Evolutionary conservation across 352 stramenopile genomes (phyloP), one percentile per base, ranked within the genome.

Genomic region (Pythium dissotocum): DNA sequence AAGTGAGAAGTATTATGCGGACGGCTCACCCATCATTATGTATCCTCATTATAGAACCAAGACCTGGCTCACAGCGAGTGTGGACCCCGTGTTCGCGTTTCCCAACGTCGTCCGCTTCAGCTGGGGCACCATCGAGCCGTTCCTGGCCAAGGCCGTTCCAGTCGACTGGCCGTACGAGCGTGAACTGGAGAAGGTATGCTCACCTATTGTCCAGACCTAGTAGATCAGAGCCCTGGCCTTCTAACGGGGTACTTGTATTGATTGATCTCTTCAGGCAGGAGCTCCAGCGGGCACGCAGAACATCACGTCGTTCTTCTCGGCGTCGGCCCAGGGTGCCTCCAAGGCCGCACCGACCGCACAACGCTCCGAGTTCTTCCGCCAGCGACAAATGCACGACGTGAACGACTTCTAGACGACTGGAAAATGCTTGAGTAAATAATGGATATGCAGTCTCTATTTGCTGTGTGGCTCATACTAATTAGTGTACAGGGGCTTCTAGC

Each of bases 31-130:
- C 26, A 33, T 49, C 5, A 26, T 30, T 49, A 14, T 35, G 12
- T 10, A 33, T 14, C 46, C 21, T 16, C 5, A 32, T 32, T 40
- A 10, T 33, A 91, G 87, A 54, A 94, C 87, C 30, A 94, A 94
- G 72, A 59, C 77, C 13, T 99, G 96, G 95, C 73, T 99, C 26
- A 65, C 73, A 4, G 78, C 75, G 4, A 88, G 96, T 72, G 71
- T 94, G 51, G 90, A 98, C 73, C 63, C 65, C 28, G 77, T 96
- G 7, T 97, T 97, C 76, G 84, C 87, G 4, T 97, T 83, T 68
- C 83, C 87, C 24, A 85, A 90, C 64, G 77, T 97, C 62, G 77
- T 94, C 10, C 76, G 90, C 53, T 96, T 96, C 70, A 92, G 78
- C 48, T 97, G 90, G 90, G 85, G 76, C 16, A 91, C 89, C n/a